Evolutionary conservation across 2,329 filamentous ascomycete species (phyloP).

Genomic region (Neocucurbitaria cava): DNA sequence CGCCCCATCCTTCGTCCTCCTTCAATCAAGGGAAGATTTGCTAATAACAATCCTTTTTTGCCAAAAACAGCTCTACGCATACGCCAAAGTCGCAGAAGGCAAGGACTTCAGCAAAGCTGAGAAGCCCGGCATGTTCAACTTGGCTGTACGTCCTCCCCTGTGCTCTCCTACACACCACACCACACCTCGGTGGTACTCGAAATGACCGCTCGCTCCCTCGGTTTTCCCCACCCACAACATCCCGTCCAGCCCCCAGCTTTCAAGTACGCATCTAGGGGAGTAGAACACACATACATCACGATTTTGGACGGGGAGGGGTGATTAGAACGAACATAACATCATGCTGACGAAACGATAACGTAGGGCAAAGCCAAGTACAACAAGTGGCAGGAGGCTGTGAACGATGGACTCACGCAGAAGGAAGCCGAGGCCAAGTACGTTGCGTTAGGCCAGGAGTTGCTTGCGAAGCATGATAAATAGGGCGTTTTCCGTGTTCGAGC

Average conservation of each 20-base stretch:
- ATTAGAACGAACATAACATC: too few relatives aligned
- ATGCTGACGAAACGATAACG: constrained; percentile 5
- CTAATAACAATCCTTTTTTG: too few relatives aligned
- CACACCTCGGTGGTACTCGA: too few relatives aligned
- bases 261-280: too few relatives aligned
- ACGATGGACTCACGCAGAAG: constrained; percentile 67
- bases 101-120: constrained; percentile 51
- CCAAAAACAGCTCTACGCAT: constrained; percentile 62
- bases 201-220: too few relatives aligned
- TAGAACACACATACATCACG: too few relatives aligned
- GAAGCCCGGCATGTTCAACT: constrained; percentile 72
- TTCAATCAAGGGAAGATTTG: background rate
- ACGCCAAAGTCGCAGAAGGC: constrained; percentile 53
- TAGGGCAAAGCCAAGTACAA: constrained; percentile 82
- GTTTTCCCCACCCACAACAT: too few relatives aligned
- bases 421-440: constrained; percentile 81
- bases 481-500: constrained; percentile 14
- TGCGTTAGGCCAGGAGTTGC: constrained; percentile 72
- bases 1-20: background rate
- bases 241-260: too few relatives aligned
- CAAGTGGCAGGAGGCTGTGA: constrained; percentile 75
- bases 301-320: too few relatives aligned
- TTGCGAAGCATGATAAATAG: constrained; percentile 70
- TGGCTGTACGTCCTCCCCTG: constrained; percentile 61
- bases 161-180: background rate